Evolutionary conservation across 805 yeast species (phyloP).

Genomic region (Zygotorulaspora danielsina): DNA sequence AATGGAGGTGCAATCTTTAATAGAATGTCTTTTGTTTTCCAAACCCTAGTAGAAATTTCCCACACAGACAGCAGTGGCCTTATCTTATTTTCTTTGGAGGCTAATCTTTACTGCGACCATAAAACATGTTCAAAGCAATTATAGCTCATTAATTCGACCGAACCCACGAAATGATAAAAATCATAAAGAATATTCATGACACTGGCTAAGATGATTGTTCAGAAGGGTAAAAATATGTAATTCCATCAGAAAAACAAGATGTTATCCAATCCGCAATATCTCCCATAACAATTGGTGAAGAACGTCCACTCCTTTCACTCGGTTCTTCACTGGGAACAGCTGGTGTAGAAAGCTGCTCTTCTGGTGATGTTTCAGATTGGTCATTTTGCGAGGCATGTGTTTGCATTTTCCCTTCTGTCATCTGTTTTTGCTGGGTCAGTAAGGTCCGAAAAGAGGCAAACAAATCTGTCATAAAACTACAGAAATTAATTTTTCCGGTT

Average conservation of each 20-base stretch:
- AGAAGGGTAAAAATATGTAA: conserved; percentile 3
- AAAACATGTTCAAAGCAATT: no score
- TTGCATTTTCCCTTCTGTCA: not conserved
- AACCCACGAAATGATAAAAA: no score
- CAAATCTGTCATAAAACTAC: conserved; percentile 12
- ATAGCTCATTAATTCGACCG: no score
- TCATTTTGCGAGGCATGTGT: not conserved
- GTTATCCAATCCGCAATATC: conserved; percentile 17
- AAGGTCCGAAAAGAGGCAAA: conserved; percentile 13
- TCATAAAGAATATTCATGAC: no score
- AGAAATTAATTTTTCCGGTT: conserved; percentile 9
- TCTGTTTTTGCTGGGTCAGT: conserved; percentile 1
- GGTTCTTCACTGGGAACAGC: not conserved
- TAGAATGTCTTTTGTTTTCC: no score
- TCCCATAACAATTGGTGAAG: conserved; percentile 5
- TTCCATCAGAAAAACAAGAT: conserved; percentile 13
- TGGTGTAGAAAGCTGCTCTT: not conserved
- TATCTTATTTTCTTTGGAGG: no score
- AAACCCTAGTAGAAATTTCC: no score
- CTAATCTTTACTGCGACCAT: no score
- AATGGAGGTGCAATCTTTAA: no score
- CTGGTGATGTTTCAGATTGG: not conserved
- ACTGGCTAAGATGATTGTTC: conserved; percentile 4
- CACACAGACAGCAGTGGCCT: no score
- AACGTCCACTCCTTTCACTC: not conserved